Conservation (phyloP, 2,329 filamentous ascomycete genomes). For the Cladosporium phlei region DNA sequence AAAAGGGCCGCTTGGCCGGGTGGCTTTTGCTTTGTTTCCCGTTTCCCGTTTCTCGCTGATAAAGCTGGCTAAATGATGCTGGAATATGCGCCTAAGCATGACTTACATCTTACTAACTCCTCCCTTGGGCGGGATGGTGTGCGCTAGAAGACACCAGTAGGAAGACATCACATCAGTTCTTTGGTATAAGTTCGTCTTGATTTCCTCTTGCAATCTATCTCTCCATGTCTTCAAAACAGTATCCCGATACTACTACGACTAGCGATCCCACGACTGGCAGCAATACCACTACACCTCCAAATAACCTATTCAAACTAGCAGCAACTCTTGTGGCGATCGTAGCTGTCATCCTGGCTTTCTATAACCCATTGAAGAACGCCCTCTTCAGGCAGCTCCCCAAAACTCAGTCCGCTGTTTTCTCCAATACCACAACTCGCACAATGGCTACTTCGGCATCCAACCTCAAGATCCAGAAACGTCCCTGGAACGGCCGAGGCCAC, state of each 20-base stretch:
- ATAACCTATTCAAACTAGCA: conserved; percentile 23
- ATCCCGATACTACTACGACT: conserved; percentile 6
- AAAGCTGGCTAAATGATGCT: conserved; percentile 5
- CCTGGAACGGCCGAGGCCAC: conserved; percentile 67
- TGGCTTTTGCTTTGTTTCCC: no score
- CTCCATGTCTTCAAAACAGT: conserved; percentile 19
- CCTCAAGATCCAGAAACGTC: conserved; percentile 67
- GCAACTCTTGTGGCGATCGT: conserved; percentile 31
- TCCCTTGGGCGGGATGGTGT: neutral
- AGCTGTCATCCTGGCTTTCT: conserved; percentile 44
- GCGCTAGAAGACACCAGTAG: conserved; percentile 8
- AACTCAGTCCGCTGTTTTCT: conserved; percentile 17
- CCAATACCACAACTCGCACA: conserved; percentile 25
- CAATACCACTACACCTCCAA: conserved; percentile 5
- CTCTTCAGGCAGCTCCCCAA: conserved; percentile 34
- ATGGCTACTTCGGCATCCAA: conserved; percentile 33
- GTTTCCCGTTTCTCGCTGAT: no score
- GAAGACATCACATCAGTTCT: neutral
- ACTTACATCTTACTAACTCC: conserved; percentile 7
- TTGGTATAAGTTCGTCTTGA: conserved; percentile 15
- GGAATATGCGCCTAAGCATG: conserved; percentile 13
- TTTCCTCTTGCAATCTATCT: neutral
- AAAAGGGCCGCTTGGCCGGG: no score
- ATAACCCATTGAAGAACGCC: conserved; percentile 35
- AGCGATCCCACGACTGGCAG: no score